Base-by-base conservation (phyloP, 169 alveolate species). In the Babesia ovis region DNA sequence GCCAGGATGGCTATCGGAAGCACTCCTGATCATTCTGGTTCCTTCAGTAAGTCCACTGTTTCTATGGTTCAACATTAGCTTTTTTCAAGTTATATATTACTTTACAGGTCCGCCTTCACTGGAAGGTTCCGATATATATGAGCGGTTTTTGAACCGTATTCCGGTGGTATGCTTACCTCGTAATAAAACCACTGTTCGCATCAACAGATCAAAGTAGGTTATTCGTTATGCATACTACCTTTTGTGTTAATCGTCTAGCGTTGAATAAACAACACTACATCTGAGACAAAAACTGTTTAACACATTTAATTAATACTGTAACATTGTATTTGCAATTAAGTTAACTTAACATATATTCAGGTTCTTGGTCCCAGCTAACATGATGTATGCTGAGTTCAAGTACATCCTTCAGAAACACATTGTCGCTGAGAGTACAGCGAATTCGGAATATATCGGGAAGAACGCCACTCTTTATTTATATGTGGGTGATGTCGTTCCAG, bases 141-240 rank as follows among this genome's bases (percentile, higher is more conserved):
- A 94, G 31, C 88, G 91, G 23, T 94, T 92, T 77, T 93, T 92
- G 27, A 94, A 95, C 60, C 73, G 97, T 58, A 91, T 95, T 41
- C 98, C 98, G 8, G 95, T 95, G 41, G 92, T 95, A 4, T 93
- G 97, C 68, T 94, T 92, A 69, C 90, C 92, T 27, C 80, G 76
- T 5, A 68, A 35, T 39, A 31, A 82, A 57, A 75, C 25, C 55
- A 39, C 83, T 4, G 22, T 60, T 25, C 32, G 50, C 25, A 62
- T 60, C 3, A 75, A 56, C 18, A 53, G 68, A 43, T 60, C 80
- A 18, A 61, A 71, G 84, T 60, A 73, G 35, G 62, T 61, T 59
- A 8, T 32, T 3, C 27, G 14, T 9, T 39, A 39, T 39, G 46
- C 8, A 39, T 9, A 39, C 6, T 57, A n/a, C n/a, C n/a, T n/a